Evolutionary conservation across 164 flowering plant species (phyloP), one percentile per base, ranked within the genome.

Genomic region (Kalanchoe fedtschenkoi): DNA sequence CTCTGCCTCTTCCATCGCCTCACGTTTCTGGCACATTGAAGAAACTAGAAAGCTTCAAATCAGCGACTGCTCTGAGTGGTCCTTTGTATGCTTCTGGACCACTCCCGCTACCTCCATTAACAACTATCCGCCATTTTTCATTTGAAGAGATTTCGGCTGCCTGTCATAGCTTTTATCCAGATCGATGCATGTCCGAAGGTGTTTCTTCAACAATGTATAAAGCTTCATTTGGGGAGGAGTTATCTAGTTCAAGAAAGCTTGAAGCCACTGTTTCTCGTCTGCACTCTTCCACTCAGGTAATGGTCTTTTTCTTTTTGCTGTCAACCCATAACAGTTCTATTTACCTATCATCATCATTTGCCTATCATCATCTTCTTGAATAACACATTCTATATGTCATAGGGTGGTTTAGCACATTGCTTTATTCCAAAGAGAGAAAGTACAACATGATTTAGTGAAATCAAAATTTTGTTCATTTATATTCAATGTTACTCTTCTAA

Each of bases 1-100:
- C 99, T 30, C 88, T 93, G 63, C 99, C 99, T 53, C 95, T 93
- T 63, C 99, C 99, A 17, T 83, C 95, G 1, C 89, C 91, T 15
- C 84, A 75, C 61, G 66, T 66, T 65, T 58, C 70, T 51, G 61
- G 70, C 26, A 64, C 68, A 21, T 72, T 90, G 68, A 88, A 73
- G 77, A 70, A 70, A 56, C 62, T 64, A 32, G 80, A 80, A 58
- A 93, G 98, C 70, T 90, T 93, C 66, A 93, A 90, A 60, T 56
- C 78, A 30, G 73, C 16, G 54, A 77, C 58, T 66, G 14, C 60
- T 24, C 81, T 61, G 11, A 87, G 96, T 66, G 85, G 88, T 32
- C 88, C 83, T 61, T 75, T 85, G 4, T 64, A 59, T 66, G 61
- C 82, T 58, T 80, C 99, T 42, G 99, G 96, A 11, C 95, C 97